Conservation (phyloP, 139 green algal species). For the Raphidocelis subcapitata region DNA sequence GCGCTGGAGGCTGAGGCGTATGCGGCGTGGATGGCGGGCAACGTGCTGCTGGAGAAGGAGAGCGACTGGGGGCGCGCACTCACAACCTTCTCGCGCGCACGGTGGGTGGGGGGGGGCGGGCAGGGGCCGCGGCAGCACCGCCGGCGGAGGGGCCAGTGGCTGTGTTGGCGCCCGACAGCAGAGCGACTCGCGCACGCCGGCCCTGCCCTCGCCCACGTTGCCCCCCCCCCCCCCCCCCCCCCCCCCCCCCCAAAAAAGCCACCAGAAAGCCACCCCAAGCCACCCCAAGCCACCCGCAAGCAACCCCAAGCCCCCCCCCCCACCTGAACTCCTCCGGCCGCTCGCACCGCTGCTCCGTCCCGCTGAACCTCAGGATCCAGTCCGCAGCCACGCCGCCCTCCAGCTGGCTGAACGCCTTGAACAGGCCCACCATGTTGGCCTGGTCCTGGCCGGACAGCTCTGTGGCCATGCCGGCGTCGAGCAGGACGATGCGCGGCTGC, state of each 20-base stretch:
- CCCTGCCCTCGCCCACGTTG: too few relatives aligned
- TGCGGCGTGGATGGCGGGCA: conserved; percentile 68
- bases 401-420: conserved; percentile 45
- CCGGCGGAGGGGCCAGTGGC: too few relatives aligned
- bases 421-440: conserved; percentile 63
- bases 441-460: conserved; percentile 70
- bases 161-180: too few relatives aligned
- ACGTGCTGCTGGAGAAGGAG: conserved; percentile 77
- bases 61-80: conserved; percentile 75
- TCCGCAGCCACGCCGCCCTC: conserved; percentile 57
- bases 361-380: conserved; percentile 66
- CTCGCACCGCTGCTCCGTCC: conserved; percentile 16
- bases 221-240: too few relatives aligned
- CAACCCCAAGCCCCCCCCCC: background rate
- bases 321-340: background rate
- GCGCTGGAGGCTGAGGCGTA: conserved; percentile 90
- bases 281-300: too few relatives aligned
- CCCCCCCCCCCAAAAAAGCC: too few relatives aligned
- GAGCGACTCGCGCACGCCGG: too few relatives aligned
- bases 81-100: conserved; percentile 61
- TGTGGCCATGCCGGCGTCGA: conserved; percentile 92
- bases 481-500: conserved; percentile 76
- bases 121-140: too few relatives aligned
- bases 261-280: too few relatives aligned
- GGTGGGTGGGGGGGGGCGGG: conserved; percentile 38